These are phyloP conservation scores for Trichosanthes cucumerina DNA, from an alignment of 306 rosid species.

Conservation along the genomic window DNA sequence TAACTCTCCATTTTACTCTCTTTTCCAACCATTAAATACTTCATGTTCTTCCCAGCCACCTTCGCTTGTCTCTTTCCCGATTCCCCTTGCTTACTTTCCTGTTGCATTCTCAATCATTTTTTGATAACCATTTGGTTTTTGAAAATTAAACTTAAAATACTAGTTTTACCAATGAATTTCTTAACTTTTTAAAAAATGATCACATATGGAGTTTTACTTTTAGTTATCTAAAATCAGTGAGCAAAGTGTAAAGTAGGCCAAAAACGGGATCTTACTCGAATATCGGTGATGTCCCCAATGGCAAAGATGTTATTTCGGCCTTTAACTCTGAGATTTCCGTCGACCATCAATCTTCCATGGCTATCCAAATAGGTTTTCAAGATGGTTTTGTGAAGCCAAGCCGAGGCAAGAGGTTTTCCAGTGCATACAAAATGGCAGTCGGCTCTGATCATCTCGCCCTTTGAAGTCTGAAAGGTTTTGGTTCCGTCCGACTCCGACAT, in stretches of 20 bases:
- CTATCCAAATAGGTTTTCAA: constrained; percentile 34
- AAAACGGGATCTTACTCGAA: constrained; percentile 30
- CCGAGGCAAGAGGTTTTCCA: constrained; percentile 35
- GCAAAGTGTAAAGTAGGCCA: no score
- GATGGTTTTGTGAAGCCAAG: constrained; percentile 55
- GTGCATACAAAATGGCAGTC: constrained; percentile 60
- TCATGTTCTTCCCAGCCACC: constrained; percentile 56
- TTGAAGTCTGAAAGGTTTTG: constrained; percentile 38
- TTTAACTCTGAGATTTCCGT: constrained; percentile 42
- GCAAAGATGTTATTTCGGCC: constrained; percentile 52
- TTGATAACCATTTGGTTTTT: no score
- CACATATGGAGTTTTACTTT: no score
- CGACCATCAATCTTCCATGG: constrained; percentile 58
- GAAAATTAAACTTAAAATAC: no score
- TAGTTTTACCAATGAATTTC: no score
- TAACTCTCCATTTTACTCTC: constrained; percentile 38
- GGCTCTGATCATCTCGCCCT: constrained; percentile 45
- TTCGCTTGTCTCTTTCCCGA: constrained; percentile 61
- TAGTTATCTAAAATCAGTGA: no score
- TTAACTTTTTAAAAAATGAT: no score
- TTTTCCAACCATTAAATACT: constrained; percentile 25
- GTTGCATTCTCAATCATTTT: not conserved
- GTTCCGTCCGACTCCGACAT: constrained; percentile 19
- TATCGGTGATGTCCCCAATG: constrained; percentile 67
- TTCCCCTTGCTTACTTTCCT: constrained; percentile 79